Evolutionary conservation across 2,329 filamentous ascomycete genomes (phyloP).

Genomic region (Colletotrichum falcatum): DNA sequence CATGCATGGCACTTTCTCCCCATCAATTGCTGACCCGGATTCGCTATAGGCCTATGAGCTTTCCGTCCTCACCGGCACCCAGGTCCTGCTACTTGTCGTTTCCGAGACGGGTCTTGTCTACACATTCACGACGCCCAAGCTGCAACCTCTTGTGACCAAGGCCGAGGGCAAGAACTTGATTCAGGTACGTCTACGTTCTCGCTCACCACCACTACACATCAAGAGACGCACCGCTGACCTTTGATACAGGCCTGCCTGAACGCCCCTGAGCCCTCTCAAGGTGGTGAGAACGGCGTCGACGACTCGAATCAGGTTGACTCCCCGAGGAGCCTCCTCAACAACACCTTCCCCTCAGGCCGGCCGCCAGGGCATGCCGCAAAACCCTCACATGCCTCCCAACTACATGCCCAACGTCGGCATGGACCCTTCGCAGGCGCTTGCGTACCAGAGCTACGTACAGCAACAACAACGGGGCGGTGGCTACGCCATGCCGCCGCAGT

Average conservation of each 20-base stretch:
- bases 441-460: slow-evolving; percentile 87
- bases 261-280: slow-evolving; percentile 87
- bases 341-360: slow-evolving; percentile 76
- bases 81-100: slow-evolving; percentile 95
- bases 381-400: slow-evolving; percentile 71
- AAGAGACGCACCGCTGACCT: not conserved
- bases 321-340: slow-evolving; percentile 84
- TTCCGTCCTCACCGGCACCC: slow-evolving; percentile 96
- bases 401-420: slow-evolving; percentile 75
- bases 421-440: slow-evolving; percentile 82
- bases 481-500: slow-evolving; percentile 82
- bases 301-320: slow-evolving; percentile 84
- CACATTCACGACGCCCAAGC: slow-evolving; percentile 97
- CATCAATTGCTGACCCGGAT: slow-evolving; percentile 37
- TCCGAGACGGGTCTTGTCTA: slow-evolving; percentile 98
- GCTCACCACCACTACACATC: not conserved
- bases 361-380: slow-evolving; percentile 74
- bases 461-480: slow-evolving; percentile 75
- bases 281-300: slow-evolving; percentile 85
- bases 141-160: slow-evolving; percentile 97
- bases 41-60: slow-evolving; percentile 88
- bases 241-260: slow-evolving; percentile 88
- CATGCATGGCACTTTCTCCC: not conserved
- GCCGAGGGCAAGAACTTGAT: slow-evolving; percentile 99
- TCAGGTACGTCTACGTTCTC: slow-evolving; percentile 76